Evolutionary conservation across 495 filamentous ascomycete genomes (phyloP).

Genomic region (Xylaria bambusicola): DNA sequence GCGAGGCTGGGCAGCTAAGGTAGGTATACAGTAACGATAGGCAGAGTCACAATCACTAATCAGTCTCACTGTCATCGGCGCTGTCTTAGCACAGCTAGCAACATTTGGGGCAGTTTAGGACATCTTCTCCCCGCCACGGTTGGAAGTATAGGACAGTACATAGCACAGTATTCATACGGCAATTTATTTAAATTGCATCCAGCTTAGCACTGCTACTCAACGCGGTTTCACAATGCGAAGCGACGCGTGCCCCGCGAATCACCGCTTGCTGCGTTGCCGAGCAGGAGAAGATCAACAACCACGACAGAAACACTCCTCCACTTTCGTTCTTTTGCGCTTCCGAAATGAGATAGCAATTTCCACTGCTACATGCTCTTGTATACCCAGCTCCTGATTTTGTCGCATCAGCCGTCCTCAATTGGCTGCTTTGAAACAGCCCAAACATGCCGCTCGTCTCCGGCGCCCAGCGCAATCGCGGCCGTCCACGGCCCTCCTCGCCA

Average conservation of each 20-base stretch:
- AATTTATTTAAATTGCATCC: not conserved
- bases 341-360: not conserved
- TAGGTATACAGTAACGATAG: too few species aligned
- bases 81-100: too few species aligned
- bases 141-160: too few species aligned
- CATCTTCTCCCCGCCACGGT: too few species aligned
- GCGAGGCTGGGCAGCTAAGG: too few species aligned
- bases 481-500: slow-evolving; percentile 18
- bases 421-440: not conserved
- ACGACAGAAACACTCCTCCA: not conserved
- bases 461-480: slow-evolving; percentile 20
- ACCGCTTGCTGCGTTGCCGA: not conserved
- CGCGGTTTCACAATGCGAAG: slow-evolving; percentile 2
- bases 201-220: not conserved
- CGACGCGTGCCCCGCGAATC: slow-evolving; percentile 1
- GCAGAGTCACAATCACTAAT: too few species aligned
- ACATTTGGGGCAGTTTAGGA: too few species aligned
- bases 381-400: not conserved
- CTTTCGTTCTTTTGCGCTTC: not conserved
- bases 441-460: slow-evolving; percentile 17
- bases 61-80: too few species aligned
- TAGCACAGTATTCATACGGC: too few species aligned
- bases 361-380: not conserved
- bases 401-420: not conserved
- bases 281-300: not conserved